Percentiles rank a stretch among this genome's conserved stretches.
These are phyloP conservation scores for Solanum ahanhuiri DNA, from an alignment of 257 asterid species.

Conservation along the genomic window DNA sequence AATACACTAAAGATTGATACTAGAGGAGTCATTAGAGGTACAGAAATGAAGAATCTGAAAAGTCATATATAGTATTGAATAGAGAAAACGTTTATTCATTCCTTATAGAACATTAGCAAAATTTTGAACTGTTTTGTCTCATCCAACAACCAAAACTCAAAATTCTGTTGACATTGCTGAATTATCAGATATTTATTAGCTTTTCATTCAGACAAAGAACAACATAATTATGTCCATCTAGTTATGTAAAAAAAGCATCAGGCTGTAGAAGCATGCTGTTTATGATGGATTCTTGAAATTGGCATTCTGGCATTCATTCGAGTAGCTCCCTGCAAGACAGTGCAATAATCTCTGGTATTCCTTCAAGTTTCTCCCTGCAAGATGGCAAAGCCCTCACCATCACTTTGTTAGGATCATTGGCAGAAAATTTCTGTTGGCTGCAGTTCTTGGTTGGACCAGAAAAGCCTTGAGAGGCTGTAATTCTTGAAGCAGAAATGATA, in stretches of 20 bases:
- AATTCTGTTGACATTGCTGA: constrained; percentile 25
- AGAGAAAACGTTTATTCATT: constrained; percentile 1
- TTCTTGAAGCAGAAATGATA: constrained; percentile 55
- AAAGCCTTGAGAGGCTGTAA: constrained; percentile 33
- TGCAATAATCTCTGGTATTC: neutral
- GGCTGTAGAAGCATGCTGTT: constrained; percentile 1
- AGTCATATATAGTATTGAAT: neutral
- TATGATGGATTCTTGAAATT: constrained; percentile 4
- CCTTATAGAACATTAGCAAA: constrained; percentile 12
- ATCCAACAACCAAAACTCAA: constrained; percentile 18
- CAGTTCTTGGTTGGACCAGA: constrained; percentile 21
- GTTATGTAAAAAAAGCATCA: neutral
- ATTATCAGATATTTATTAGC: neutral
- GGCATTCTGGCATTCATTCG: constrained; percentile 1
- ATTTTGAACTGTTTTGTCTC: constrained; percentile 37
- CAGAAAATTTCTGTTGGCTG: constrained; percentile 19
- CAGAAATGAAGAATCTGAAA: neutral
- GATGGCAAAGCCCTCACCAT: constrained; percentile 27
- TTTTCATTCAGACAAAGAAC: neutral
- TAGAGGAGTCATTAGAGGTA: neutral
- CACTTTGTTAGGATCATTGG: constrained; percentile 32
- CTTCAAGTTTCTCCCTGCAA: constrained; percentile 20
- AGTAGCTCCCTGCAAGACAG: constrained; percentile 12
- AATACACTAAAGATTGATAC: neutral
- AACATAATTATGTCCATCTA: neutral